phyloP scores from a whole-genome alignment of 768 basidiomycete species.

The Lanmaoa rubissima region DNA sequence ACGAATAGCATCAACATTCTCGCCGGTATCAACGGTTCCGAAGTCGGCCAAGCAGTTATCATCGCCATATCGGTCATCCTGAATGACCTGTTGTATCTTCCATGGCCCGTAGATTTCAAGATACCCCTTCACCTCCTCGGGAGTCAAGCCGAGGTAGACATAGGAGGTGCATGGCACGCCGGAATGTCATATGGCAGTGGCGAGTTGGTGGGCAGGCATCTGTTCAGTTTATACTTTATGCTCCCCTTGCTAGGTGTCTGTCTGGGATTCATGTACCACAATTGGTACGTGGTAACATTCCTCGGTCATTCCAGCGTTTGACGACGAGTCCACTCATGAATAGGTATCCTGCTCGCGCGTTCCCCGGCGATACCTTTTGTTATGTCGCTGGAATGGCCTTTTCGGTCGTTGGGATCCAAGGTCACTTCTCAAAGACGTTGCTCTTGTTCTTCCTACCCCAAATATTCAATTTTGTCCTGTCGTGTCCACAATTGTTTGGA shows the following conservation, averaged over 20 bases:
- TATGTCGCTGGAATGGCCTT: constrained; percentile 99
- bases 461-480: constrained; percentile 95
- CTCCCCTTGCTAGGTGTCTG: constrained; percentile 90
- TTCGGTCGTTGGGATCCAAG: constrained; percentile 95
- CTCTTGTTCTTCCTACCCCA: constrained; percentile 97
- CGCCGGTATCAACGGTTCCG: constrained; percentile 95
- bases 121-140: constrained; percentile 72
- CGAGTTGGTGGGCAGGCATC: constrained; percentile 86
- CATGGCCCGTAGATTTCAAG: constrained; percentile 75
- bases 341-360: constrained; percentile 95
- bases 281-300: constrained; percentile 63
- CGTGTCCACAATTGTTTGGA: constrained; percentile 92
- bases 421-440: constrained; percentile 95
- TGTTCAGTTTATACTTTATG: constrained; percentile 98
- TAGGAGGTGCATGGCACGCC: constrained; percentile 78
- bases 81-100: constrained; percentile 94
- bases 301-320: neutral
- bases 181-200: constrained; percentile 85
- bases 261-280: constrained; percentile 88
- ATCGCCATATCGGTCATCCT: constrained; percentile 88
- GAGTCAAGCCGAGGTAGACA: constrained; percentile 59
- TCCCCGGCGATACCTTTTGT: constrained; percentile 96
- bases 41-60: constrained; percentile 89
- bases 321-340: neutral
- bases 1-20: constrained; percentile 99